Conservation (phyloP, 495 filamentous ascomycete species). For the Neurospora sp. region DNA sequence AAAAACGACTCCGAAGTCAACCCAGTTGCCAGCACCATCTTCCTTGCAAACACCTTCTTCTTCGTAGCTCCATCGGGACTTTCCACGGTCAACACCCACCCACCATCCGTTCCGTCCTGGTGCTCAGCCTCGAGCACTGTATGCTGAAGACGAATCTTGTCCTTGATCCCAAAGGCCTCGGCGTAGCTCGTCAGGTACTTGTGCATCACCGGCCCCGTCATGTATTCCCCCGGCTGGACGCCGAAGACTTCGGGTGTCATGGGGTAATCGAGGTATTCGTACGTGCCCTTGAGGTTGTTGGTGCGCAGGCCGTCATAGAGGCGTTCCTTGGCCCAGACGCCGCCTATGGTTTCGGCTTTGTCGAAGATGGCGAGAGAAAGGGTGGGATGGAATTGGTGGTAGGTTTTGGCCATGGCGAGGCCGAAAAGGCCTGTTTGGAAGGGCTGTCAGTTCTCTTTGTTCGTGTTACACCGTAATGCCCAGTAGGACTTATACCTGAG, state of each 20-base stretch:
- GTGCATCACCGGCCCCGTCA: conserved; percentile 56
- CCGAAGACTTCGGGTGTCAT: conserved; percentile 52
- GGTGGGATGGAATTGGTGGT: conserved; percentile 29
- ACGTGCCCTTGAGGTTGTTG: conserved; percentile 51
- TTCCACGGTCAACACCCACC: conserved; percentile 32
- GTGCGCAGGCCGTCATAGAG: conserved; percentile 59
- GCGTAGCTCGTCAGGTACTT: conserved; percentile 57
- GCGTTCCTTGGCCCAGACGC: conserved; percentile 56
- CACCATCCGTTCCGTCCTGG: conserved; percentile 18
- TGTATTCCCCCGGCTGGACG: conserved; percentile 53
- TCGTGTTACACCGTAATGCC: too few species aligned
- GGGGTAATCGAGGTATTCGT: conserved; percentile 64
- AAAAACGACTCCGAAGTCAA: conserved; percentile 30
- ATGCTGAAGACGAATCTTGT: conserved; percentile 42
- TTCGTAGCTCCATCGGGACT: background rate
- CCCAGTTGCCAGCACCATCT: conserved; percentile 29
- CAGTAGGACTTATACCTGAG: conserved; percentile 24
- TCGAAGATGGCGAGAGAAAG: conserved; percentile 30
- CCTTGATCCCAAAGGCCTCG: conserved; percentile 44
- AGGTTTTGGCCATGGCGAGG: conserved; percentile 32
- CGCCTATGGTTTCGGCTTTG: conserved; percentile 42
- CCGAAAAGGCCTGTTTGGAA: conserved; percentile 29
- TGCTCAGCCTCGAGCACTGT: conserved; percentile 45
- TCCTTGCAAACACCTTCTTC: conserved; percentile 16
- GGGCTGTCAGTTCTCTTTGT: too few species aligned